Evolutionary conservation across 371 early-diverging fungal genomes (phyloP).

Genomic region (Mortierella sp.): DNA sequence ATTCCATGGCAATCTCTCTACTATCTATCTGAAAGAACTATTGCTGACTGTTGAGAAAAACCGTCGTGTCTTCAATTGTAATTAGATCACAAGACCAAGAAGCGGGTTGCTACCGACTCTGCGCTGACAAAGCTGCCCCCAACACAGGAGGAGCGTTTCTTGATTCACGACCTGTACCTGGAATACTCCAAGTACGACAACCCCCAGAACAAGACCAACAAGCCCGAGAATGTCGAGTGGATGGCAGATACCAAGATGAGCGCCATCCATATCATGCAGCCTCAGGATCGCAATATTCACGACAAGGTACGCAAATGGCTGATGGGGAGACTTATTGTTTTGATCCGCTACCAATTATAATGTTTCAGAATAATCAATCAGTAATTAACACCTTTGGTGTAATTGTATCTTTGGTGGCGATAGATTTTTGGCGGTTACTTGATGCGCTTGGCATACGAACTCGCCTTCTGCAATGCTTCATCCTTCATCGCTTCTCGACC

Average conservation of each 20-base stretch:
- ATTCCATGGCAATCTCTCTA: background rate
- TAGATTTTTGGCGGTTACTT: constrained; percentile 91
- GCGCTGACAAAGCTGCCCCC: constrained; percentile 83
- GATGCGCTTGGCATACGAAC: constrained; percentile 85
- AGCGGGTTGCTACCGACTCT: constrained; percentile 68
- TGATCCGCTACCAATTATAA: background rate
- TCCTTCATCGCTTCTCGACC: constrained; percentile 72
- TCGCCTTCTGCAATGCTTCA: constrained; percentile 83
- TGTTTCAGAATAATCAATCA: constrained; percentile 65
- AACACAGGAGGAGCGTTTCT: constrained; percentile 81
- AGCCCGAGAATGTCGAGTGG: constrained; percentile 78
- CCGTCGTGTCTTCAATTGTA: background rate
- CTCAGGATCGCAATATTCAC: constrained; percentile 94
- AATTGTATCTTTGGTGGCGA: too few relatives aligned
- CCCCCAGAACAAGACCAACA: constrained; percentile 32
- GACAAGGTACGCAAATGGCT: constrained; percentile 57
- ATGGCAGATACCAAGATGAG: constrained; percentile 86
- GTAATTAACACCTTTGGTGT: background rate
- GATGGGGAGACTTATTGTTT: constrained; percentile 64
- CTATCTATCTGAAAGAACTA: background rate
- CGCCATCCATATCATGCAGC: constrained; percentile 81
- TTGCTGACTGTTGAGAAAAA: background rate
- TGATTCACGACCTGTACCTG: constrained; percentile 88
- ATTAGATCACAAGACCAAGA: constrained; percentile 76
- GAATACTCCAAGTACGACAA: constrained; percentile 68